These are phyloP conservation scores for Dendryphion nanum DNA, from an alignment of 2,329 filamentous ascomycete species.

Conservation along the genomic window DNA sequence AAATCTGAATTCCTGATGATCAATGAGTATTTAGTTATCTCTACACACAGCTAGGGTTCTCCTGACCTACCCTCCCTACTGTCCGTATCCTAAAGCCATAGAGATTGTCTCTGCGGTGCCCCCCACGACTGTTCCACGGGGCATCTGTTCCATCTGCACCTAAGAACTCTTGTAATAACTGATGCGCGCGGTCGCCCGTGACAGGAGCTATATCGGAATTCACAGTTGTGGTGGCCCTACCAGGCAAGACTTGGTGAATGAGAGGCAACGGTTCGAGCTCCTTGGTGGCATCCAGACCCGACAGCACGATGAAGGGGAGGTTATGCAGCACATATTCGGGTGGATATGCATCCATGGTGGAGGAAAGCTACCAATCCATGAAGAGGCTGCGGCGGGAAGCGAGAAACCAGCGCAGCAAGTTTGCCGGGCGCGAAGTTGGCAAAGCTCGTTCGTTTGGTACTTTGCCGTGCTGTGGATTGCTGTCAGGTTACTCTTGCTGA, in stretches of 20 bases:
- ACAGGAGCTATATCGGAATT: slow-evolving; percentile 70
- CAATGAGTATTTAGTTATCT: slow-evolving; percentile 9
- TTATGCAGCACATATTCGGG: slow-evolving; percentile 80
- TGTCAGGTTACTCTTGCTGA: too few relatives aligned
- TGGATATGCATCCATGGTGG: slow-evolving; percentile 74
- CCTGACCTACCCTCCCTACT: slow-evolving; percentile 74
- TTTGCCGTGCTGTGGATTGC: too few relatives aligned
- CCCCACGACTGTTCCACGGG: slow-evolving; percentile 65
- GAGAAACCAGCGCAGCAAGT: too few relatives aligned
- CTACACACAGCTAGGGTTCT: slow-evolving; percentile 12
- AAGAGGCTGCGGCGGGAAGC: too few relatives aligned
- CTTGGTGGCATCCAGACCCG: slow-evolving; percentile 59
- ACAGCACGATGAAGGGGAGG: slow-evolving; percentile 78
- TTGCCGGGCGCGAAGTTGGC: too few relatives aligned
- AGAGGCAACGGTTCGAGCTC: slow-evolving; percentile 44
- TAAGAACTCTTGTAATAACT: slow-evolving; percentile 65
- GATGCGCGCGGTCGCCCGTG: slow-evolving; percentile 62
- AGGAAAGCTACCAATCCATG: slow-evolving; percentile 31
- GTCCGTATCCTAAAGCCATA: slow-evolving; percentile 67
- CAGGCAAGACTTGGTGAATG: slow-evolving; percentile 38
- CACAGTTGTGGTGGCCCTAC: slow-evolving; percentile 58
- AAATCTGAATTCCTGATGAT: slow-evolving; percentile 52
- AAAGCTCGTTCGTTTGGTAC: too few relatives aligned
- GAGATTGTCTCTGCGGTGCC: slow-evolving; percentile 44
- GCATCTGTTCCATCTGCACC: slow-evolving; percentile 62